Percentiles rank a stretch among this genome's conserved stretches.
These are phyloP conservation scores for Rubia occidens DNA, from an alignment of 305 asterid genomes.

Conservation along the genomic window DNA sequence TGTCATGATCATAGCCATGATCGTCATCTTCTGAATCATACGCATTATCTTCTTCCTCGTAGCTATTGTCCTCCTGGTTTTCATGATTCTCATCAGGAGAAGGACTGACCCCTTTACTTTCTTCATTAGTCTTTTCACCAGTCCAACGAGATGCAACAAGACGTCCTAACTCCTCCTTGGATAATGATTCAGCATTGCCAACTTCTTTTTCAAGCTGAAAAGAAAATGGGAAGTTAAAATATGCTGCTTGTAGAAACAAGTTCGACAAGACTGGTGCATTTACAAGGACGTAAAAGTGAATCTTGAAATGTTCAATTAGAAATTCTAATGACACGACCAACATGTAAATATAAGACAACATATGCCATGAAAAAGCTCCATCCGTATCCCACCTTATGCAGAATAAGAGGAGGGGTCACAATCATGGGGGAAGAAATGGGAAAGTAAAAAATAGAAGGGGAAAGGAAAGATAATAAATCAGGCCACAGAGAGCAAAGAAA, in stretches of 20 bases:
- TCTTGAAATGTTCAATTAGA: background rate
- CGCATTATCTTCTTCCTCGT: slow-evolving; percentile 50
- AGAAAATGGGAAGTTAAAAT: slow-evolving; percentile 14
- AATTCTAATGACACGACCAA: background rate
- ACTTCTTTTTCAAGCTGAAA: slow-evolving; percentile 47
- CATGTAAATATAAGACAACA: background rate
- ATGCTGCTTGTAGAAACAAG: background rate
- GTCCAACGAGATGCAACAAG: slow-evolving; percentile 93
- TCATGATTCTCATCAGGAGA: slow-evolving; percentile 37
- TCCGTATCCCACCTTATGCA: background rate
- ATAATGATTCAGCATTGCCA: slow-evolving; percentile 52
- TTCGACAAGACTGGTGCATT: background rate
- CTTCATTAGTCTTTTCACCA: slow-evolving; percentile 53
- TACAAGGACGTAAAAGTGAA: background rate
- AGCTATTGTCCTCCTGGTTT: slow-evolving; percentile 41
- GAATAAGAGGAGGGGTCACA: background rate
- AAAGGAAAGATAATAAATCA: background rate
- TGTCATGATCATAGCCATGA: slow-evolving; percentile 51
- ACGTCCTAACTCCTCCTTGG: slow-evolving; percentile 91
- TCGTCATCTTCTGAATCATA: slow-evolving; percentile 69
- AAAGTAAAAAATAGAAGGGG: background rate
- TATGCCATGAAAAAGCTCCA: background rate
- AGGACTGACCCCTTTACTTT: slow-evolving; percentile 37
- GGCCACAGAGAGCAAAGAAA: background rate
- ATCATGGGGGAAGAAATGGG: background rate